A percentile compares a stretch with the other conserved stretches of the same genome.
Evolutionary conservation across 1,139 yeast species (phyloP).

Genomic region (Debaryomyces singareniensis): DNA sequence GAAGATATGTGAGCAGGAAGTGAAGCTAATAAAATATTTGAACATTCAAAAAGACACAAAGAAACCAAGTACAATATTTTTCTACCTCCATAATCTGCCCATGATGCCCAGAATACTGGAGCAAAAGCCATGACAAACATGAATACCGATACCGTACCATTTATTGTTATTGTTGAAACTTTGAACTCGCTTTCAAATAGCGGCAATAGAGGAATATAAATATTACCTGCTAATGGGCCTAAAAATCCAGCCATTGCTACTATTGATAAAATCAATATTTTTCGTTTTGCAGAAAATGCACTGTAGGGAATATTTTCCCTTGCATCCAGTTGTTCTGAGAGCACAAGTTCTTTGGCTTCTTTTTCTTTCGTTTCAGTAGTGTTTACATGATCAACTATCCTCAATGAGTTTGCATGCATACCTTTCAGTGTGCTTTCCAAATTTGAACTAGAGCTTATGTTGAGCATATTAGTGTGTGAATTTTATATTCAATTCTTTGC

Average conservation of each 20-base stretch:
- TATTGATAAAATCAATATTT: slow-evolving; percentile 20
- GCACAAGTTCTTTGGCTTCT: no score
- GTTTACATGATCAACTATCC: no score
- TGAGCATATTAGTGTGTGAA: no score
- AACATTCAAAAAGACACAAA: slow-evolving; percentile 33
- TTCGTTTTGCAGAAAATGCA: slow-evolving; percentile 12
- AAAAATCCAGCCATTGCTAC: slow-evolving; percentile 48
- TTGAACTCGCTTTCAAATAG: slow-evolving; percentile 34
- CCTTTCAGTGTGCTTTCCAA: no score
- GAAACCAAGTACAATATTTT: slow-evolving; percentile 44
- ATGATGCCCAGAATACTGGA: slow-evolving; percentile 50
- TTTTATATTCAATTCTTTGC: no score
- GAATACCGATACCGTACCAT: slow-evolving; percentile 56
- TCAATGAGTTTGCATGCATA: no score
- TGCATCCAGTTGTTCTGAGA: no score
- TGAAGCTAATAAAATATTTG: slow-evolving; percentile 43
- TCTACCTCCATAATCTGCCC: slow-evolving; percentile 55
- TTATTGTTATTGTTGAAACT: slow-evolving; percentile 39
- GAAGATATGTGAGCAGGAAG: slow-evolving; percentile 43
- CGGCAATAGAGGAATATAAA: slow-evolving; percentile 53
- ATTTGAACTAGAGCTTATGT: no score
- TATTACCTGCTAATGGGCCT: slow-evolving; percentile 57
- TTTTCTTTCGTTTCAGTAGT: no score
- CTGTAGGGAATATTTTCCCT: no score
- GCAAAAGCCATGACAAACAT: slow-evolving; percentile 52